These are phyloP conservation scores for Rhodotorula sphaerocarpa DNA, from an alignment of 768 basidiomycete species.

Conservation along the genomic window DNA sequence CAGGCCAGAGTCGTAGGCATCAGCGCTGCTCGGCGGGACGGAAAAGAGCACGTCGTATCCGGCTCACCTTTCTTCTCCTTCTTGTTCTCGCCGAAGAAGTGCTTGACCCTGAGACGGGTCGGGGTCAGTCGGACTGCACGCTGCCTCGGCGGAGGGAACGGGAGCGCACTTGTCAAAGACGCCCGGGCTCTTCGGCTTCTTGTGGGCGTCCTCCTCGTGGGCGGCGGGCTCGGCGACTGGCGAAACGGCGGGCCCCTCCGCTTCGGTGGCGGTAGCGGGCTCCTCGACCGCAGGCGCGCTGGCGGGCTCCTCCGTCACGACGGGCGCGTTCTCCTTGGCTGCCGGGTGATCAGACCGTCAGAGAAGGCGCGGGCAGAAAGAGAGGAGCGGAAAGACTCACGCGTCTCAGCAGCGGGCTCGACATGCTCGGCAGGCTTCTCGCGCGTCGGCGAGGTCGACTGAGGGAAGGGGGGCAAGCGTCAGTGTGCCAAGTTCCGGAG, in stretches of 20 bases:
- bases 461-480: too few species aligned
- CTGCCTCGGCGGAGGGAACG: too few species aligned
- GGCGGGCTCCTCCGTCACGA: background rate
- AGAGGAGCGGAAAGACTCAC: background rate
- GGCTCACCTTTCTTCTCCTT: conserved; percentile 29
- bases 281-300: too few species aligned
- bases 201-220: background rate
- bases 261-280: too few species aligned
- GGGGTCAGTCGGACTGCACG: background rate
- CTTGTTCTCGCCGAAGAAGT: conserved; percentile 30
- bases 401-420: background rate
- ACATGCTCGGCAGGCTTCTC: conserved; percentile 3
- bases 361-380: too few species aligned
- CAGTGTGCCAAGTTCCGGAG: too few species aligned
- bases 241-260: background rate
- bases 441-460: conserved; percentile 13
- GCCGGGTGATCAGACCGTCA: background rate
- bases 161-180: conserved; percentile 24
- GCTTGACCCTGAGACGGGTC: conserved; percentile 16
- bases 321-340: background rate
- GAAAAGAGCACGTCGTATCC: background rate
- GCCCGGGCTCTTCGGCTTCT: conserved; percentile 23
- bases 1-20: background rate
- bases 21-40: too few species aligned
- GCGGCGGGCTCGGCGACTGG: background rate